Evolutionary conservation across 2,329 filamentous ascomycete genomes (phyloP).

Genomic region (Penicillium sp.): DNA sequence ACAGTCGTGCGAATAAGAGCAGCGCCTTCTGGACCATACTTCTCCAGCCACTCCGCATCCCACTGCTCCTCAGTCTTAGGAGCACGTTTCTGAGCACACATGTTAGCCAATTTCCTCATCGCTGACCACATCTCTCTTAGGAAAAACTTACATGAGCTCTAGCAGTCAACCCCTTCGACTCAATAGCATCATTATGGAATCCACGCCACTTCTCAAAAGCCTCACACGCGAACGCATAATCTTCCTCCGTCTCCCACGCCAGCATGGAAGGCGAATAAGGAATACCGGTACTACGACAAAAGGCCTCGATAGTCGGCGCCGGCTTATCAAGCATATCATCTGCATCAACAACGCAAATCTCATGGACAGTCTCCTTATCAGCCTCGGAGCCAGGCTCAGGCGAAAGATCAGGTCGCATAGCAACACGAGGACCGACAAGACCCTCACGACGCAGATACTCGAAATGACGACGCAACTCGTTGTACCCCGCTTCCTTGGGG

Average conservation of each 20-base stretch:
- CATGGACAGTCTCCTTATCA: conserved; percentile 41
- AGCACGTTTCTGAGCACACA: conserved; percentile 16
- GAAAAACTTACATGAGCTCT: conserved; percentile 43
- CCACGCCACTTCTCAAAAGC: conserved; percentile 97
- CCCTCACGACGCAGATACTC: conserved; percentile 73
- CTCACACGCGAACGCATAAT: conserved; percentile 65
- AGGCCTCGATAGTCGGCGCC: conserved; percentile 70
- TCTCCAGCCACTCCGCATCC: conserved; percentile 60
- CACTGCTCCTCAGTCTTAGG: conserved; percentile 54
- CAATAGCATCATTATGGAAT: conserved; percentile 92
- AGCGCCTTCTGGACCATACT: conserved; percentile 61
- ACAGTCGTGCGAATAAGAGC: conserved; percentile 60
- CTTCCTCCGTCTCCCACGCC: conserved; percentile 75
- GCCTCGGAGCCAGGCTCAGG: conserved; percentile 31
- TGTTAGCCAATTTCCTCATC: conserved; percentile 4
- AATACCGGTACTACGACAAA: conserved; percentile 78
- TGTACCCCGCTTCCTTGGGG: conserved; percentile 85
- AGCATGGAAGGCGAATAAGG: conserved; percentile 78
- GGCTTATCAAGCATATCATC: conserved; percentile 91
- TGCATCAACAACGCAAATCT: conserved; percentile 86
- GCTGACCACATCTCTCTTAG: too few species aligned
- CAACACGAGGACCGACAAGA: conserved; percentile 68
- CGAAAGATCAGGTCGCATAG: conserved; percentile 36
- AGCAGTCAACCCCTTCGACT: conserved; percentile 73
- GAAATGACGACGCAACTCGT: conserved; percentile 81